Conservation (phyloP, 305 asterid genomes). For the Plantago lanceolata region DNA sequence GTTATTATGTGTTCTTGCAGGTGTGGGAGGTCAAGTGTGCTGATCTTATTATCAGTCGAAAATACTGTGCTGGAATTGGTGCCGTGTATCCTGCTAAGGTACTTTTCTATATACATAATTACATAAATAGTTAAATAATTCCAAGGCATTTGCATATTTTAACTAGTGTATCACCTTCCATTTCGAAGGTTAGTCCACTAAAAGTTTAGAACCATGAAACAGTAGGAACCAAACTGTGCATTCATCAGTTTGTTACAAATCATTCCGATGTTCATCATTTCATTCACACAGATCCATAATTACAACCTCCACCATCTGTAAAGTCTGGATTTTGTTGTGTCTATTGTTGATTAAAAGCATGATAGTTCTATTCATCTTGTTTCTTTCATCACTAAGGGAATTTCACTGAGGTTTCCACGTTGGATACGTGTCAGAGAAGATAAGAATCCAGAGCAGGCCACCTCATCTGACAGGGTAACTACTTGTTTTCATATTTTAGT, state of each 20-base stretch:
- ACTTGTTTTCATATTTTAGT: no score
- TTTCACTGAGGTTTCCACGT: slow-evolving; percentile 87
- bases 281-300: no score
- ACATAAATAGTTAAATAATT: no score
- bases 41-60: slow-evolving; percentile 90
- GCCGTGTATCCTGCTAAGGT: slow-evolving; percentile 76
- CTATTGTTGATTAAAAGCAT: background rate
- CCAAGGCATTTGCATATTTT: background rate
- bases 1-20: slow-evolving; percentile 41
- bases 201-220: no score
- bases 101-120: slow-evolving; percentile 17
- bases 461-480: slow-evolving; percentile 78
- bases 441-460: slow-evolving; percentile 85
- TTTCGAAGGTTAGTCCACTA: no score
- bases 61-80: slow-evolving; percentile 87
- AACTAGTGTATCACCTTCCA: no score
- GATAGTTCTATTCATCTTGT: slow-evolving; percentile 19
- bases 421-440: slow-evolving; percentile 78
- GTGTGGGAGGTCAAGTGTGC: slow-evolving; percentile 99
- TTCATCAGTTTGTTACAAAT: no score
- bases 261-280: background rate
- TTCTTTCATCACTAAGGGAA: slow-evolving; percentile 48
- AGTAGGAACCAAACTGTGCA: no score
- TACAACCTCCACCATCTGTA: background rate
- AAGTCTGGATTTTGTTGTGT: no score